phyloP scores from a whole-genome alignment of 306 rosid genomes.

The Prunus armeniaca region DNA sequence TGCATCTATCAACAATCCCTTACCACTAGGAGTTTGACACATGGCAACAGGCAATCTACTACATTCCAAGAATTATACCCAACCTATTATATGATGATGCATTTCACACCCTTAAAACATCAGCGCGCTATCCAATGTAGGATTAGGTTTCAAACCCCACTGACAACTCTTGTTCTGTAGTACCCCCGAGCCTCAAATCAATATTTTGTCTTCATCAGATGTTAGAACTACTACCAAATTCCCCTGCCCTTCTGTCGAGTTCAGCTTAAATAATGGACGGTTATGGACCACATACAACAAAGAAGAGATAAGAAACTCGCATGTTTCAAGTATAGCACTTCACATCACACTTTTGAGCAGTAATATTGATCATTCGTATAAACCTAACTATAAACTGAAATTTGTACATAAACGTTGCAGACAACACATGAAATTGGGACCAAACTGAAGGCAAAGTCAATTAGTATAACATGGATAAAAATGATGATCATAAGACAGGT shows the following conservation, averaged over 20 bases:
- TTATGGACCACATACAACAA: neutral
- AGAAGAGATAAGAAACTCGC: neutral
- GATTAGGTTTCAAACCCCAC: slow-evolving; percentile 24
- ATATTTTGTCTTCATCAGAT: slow-evolving; percentile 22
- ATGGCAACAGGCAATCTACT: slow-evolving; percentile 25
- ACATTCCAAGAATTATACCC: slow-evolving; percentile 19
- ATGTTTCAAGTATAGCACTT: neutral
- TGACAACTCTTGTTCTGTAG: slow-evolving; percentile 9
- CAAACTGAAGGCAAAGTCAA: neutral
- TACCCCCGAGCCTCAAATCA: slow-evolving; percentile 11
- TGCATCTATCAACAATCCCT: neutral
- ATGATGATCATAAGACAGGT: neutral
- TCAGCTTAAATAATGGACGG: neutral
- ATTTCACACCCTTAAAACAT: slow-evolving; percentile 25
- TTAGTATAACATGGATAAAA: neutral
- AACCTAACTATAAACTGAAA: neutral
- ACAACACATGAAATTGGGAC: neutral
- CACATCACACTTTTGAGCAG: neutral
- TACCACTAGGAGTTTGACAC: slow-evolving; percentile 30
- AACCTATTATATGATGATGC: slow-evolving; percentile 20
- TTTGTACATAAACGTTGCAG: neutral
- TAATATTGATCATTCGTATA: neutral
- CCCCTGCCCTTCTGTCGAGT: slow-evolving; percentile 10
- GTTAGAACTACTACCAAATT: slow-evolving; percentile 8
- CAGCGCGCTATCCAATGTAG: slow-evolving; percentile 28